These are phyloP conservation scores for Biancaea sappan DNA, from an alignment of 306 rosid genomes.

Conservation along the genomic window DNA sequence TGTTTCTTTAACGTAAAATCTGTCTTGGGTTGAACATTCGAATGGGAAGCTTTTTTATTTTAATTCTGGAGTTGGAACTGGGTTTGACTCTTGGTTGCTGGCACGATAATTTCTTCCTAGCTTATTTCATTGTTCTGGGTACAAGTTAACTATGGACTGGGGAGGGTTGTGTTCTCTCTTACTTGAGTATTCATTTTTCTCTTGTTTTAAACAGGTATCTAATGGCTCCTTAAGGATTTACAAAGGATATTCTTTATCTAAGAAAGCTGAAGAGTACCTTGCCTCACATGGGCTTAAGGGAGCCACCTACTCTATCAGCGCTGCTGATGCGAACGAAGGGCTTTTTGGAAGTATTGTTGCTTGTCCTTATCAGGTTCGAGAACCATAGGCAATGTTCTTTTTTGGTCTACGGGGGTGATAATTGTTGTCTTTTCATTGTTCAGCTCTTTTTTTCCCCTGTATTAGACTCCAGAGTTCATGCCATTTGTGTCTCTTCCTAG, in stretches of 20 bases:
- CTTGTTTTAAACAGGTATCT: conserved; percentile 46
- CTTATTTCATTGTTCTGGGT: background rate
- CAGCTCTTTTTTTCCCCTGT: background rate
- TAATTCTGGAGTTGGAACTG: background rate
- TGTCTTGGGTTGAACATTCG: conserved; percentile 26
- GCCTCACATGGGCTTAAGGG: conserved; percentile 69
- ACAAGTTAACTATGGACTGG: background rate
- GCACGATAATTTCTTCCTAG: background rate
- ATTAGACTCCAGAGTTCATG: conserved; percentile 6
- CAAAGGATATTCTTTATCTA: conserved; percentile 69
- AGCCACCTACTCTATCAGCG: conserved; percentile 65
- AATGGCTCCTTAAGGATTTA: conserved; percentile 55
- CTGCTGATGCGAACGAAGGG: conserved; percentile 51
- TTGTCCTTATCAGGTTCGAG: conserved; percentile 74
- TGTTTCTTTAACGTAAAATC: conserved; percentile 1
- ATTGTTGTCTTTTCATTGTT: conserved; percentile 14
- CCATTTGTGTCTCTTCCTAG: conserved; percentile 8
- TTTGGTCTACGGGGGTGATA: conserved; percentile 9
- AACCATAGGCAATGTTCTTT: background rate
- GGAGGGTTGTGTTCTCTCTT: conserved; percentile 1
- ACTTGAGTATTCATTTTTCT: background rate
- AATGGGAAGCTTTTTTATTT: background rate
- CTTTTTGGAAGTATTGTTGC: conserved; percentile 63
- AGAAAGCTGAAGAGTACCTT: conserved; percentile 65
- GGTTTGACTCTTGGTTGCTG: conserved; percentile 12